Evolutionary conservation across 768 basidiomycete genomes (phyloP).

Genomic region (Cantharellus anzutake): DNA sequence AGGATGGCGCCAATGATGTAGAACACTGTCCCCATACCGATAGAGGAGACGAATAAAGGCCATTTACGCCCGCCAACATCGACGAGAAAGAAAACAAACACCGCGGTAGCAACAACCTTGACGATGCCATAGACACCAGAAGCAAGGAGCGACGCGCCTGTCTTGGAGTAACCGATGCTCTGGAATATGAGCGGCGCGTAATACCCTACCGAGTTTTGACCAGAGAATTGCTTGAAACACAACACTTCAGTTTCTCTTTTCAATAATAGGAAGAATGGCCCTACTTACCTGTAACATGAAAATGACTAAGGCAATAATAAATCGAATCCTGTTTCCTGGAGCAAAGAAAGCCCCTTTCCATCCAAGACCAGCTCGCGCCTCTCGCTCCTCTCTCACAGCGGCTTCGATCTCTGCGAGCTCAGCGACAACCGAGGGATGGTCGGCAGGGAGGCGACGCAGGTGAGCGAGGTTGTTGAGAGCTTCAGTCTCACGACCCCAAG

Average conservation of each 20-base stretch:
- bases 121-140: constrained; percentile 22
- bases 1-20: constrained; percentile 73
- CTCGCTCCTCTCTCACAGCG: constrained; percentile 53
- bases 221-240: constrained; percentile 44
- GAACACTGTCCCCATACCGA: constrained; percentile 65
- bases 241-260: constrained; percentile 24
- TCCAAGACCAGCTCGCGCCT: constrained; percentile 43
- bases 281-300: not conserved
- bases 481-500: constrained; percentile 16
- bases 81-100: constrained; percentile 20
- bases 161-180: constrained; percentile 17
- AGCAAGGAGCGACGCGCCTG: constrained; percentile 17
- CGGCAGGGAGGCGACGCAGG: constrained; percentile 18
- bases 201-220: constrained; percentile 49
- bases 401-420: constrained; percentile 53
- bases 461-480: constrained; percentile 29
- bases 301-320: constrained; percentile 66
- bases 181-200: constrained; percentile 20
- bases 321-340: constrained; percentile 65
- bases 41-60: constrained; percentile 38
- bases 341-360: constrained; percentile 55
- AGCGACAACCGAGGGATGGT: constrained; percentile 17
- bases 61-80: constrained; percentile 20
- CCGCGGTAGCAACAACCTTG: constrained; percentile 20
- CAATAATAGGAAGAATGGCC: not conserved